These are phyloP conservation scores for Tremella yokohamensis DNA, from an alignment of 768 basidiomycete genomes.

Conservation along the genomic window DNA sequence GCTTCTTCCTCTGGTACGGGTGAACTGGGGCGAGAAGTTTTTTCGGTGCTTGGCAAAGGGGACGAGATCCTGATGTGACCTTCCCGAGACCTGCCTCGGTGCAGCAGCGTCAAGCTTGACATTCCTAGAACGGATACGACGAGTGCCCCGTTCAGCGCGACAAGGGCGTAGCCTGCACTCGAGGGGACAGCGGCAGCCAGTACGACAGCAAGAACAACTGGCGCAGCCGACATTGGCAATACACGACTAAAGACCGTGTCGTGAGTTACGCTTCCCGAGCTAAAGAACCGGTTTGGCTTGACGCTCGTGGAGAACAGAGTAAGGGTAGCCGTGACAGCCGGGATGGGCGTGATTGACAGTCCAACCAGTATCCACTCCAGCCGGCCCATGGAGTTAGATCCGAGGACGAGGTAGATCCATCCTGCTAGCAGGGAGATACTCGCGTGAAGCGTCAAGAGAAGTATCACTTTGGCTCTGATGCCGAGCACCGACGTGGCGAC, in stretches of 20 bases:
- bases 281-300: neutral
- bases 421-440: slow-evolving; percentile 4
- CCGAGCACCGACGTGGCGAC: slow-evolving; percentile 8
- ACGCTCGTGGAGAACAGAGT: neutral
- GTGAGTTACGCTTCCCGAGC: neutral
- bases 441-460: slow-evolving; percentile 4
- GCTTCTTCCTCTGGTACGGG: neutral
- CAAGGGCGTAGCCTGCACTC: neutral
- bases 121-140: neutral
- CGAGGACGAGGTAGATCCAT: slow-evolving; percentile 11
- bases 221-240: slow-evolving; percentile 1
- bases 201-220: neutral
- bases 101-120: neutral
- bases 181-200: slow-evolving; percentile 7
- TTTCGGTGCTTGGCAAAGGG: neutral
- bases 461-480: slow-evolving; percentile 16
- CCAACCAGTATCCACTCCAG: neutral
- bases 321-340: neutral
- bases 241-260: neutral
- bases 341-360: slow-evolving; percentile 20
- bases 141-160: neutral
- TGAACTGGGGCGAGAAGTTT: neutral
- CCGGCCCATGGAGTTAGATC: neutral
- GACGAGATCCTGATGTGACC: neutral
- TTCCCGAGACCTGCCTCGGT: neutral